These are phyloP conservation scores for Fusarium mexicanum DNA, from an alignment of 2,329 filamentous ascomycete species.

Conservation along the genomic window DNA sequence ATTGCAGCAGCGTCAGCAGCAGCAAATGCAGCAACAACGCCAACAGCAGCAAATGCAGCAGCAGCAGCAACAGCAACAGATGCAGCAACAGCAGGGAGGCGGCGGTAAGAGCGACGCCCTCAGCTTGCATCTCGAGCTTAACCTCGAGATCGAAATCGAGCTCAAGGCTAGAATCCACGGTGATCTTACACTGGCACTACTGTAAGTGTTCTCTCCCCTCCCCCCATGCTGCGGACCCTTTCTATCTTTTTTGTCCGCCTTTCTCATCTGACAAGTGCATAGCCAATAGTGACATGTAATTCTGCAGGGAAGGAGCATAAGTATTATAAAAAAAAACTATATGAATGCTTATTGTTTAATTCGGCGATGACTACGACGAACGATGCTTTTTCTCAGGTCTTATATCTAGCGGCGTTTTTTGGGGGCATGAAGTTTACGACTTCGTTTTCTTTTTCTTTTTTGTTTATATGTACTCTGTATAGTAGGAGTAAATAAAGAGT, in stretches of 20 bases:
- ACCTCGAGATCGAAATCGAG: slow-evolving; percentile 85
- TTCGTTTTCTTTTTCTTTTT: background rate
- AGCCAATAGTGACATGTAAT: slow-evolving; percentile 42
- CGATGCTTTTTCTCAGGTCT: background rate
- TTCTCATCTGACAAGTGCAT: slow-evolving; percentile 28
- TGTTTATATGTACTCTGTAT: slow-evolving; percentile 1
- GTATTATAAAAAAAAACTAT: background rate
- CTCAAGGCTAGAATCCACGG: slow-evolving; percentile 88
- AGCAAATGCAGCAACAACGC: slow-evolving; percentile 8
- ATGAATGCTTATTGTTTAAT: slow-evolving; percentile 4
- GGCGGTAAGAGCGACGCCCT: slow-evolving; percentile 52
- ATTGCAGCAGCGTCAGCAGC: slow-evolving; percentile 4
- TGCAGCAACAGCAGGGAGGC: slow-evolving; percentile 27
- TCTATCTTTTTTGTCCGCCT: slow-evolving; percentile 5
- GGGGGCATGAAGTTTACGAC: slow-evolving; percentile 32
- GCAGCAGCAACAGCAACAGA: slow-evolving; percentile 33
- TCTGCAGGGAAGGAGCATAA: slow-evolving; percentile 31
- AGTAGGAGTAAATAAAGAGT: slow-evolving; percentile 31
- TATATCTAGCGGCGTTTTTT: slow-evolving; percentile 21
- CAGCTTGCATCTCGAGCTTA: slow-evolving; percentile 79
- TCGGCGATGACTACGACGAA: slow-evolving; percentile 3
- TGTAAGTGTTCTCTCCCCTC: slow-evolving; percentile 52
- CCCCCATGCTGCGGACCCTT: background rate
- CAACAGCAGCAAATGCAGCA: slow-evolving; percentile 31
- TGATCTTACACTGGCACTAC: slow-evolving; percentile 79